Evolutionary conservation across 768 basidiomycete species (phyloP), one percentile per base, ranked within the genome.

Genomic region (Boletus pseudopeckii): DNA sequence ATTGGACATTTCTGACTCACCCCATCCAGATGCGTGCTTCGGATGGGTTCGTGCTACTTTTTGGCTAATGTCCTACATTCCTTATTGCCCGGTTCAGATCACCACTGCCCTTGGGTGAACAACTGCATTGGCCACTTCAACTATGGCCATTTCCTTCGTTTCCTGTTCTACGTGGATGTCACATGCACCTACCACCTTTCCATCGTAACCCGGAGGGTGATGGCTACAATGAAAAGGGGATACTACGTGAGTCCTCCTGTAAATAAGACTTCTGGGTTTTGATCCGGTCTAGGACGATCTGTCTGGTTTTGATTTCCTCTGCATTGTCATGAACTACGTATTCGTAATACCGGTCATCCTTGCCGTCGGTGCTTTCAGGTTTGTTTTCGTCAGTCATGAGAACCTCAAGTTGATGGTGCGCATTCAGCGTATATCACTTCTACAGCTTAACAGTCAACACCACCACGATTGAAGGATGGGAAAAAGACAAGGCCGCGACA

Each of bases 401-500:
- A 49, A 47, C 51, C 17, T 43, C 28, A 7, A n/a, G 34, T 52
- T 71, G 33, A 71, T 33, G 32, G n/a, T n/a, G 14, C 1, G 48
- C 38, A 43, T 15, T 8, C 60, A 93, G 92, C 49, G 52, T 98
- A 20, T 98, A 94, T 65, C 97, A 98, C 60, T 83, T 95, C 57
- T 88, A 86, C 64, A 77, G 80, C 46, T 69, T 98, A 26, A 61
- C 80, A 7, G 79, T 79, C 10, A 99, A 99, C 69, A 84, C 86
- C 2, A 99, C 96, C 1, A 98, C 97, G 1, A 98, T 99, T 46
- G 97, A 99, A 73, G 85, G 89, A 0, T 96, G 92, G 91, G 97
- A 99, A 71, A 98, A 98, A 72, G 94, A 98, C 65, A 95, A 89
- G 71, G 92, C 84, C 1, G 88, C 93, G 5, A 88, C 83, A 1